Evolutionary conservation across 1,139 yeast genomes (phyloP).

Genomic region (Pichiaceae sp.): DNA sequence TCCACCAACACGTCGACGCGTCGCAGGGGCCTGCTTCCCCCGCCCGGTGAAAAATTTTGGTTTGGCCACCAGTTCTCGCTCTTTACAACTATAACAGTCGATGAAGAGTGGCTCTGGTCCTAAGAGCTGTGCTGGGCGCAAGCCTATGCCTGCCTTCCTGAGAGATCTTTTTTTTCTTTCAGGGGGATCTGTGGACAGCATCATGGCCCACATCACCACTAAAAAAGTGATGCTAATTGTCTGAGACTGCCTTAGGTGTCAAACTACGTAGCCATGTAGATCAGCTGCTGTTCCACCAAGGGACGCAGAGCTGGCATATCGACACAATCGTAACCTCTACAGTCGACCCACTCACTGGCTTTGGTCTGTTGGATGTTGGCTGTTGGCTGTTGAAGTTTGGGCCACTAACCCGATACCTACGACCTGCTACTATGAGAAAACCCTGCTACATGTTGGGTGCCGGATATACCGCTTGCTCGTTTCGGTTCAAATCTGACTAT

Average conservation of each 20-base stretch:
- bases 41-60: not conserved
- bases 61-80: slow-evolving; percentile 20
- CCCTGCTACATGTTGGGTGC: no score
- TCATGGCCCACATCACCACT: slow-evolving; percentile 28
- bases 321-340: no score
- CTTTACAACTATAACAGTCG: slow-evolving; percentile 62
- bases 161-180: slow-evolving; percentile 2
- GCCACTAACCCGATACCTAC: no score
- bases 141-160: slow-evolving; percentile 21
- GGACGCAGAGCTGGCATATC: no score
- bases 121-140: slow-evolving; percentile 23
- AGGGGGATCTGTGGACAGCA: slow-evolving; percentile 33
- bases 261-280: no score
- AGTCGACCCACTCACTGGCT: no score
- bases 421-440: no score
- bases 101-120: slow-evolving; percentile 46
- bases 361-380: no score
- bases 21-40: not conserved
- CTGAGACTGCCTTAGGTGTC: not conserved
- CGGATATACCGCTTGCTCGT: no score
- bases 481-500: no score
- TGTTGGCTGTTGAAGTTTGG: no score
- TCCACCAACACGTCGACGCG: not conserved
- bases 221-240: not conserved
- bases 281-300: no score